Evolutionary conservation across 768 basidiomycete species (phyloP).

Genomic region (Candolleomyces aberdarensis): DNA sequence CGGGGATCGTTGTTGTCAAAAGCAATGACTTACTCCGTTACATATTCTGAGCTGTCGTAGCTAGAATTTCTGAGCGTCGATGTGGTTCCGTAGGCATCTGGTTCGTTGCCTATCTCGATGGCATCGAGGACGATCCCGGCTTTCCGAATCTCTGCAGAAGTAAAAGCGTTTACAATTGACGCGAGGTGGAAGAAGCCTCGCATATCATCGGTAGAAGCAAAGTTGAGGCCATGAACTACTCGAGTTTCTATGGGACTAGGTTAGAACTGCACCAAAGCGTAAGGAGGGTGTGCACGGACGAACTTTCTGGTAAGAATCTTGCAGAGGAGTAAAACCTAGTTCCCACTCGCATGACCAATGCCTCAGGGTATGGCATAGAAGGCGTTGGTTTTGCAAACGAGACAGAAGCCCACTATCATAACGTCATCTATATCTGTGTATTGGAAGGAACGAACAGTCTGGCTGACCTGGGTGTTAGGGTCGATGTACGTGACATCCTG

Average conservation of each 20-base stretch:
- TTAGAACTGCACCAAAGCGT: not conserved
- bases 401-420: constrained; percentile 31
- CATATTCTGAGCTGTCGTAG: constrained; percentile 31
- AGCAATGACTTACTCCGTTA: constrained; percentile 41
- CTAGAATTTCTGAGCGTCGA: constrained; percentile 32
- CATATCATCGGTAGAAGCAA: constrained; percentile 44
- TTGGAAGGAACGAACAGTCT: not conserved
- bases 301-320: constrained; percentile 48
- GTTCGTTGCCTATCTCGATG: constrained; percentile 60
- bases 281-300: constrained; percentile 4
- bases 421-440: constrained; percentile 17
- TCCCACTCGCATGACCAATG: constrained; percentile 54
- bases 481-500: constrained; percentile 57
- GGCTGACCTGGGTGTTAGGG: constrained; percentile 37
- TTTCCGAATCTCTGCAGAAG: constrained; percentile 29
- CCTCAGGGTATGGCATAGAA: constrained; percentile 62
- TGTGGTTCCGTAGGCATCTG: constrained; percentile 49
- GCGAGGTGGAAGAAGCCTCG: constrained; percentile 46
- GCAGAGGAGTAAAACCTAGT: constrained; percentile 50
- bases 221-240: constrained; percentile 64
- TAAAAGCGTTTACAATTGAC: constrained; percentile 47
- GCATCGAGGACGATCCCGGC: constrained; percentile 47
- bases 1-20: not conserved
- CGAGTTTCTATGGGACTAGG: constrained; percentile 43
- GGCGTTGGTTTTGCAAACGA: constrained; percentile 45